A percentile compares a stretch with the other conserved stretches of the same genome.
phyloP scores from a whole-genome alignment of 805 yeast species.

The Candida ponderosae region DNA sequence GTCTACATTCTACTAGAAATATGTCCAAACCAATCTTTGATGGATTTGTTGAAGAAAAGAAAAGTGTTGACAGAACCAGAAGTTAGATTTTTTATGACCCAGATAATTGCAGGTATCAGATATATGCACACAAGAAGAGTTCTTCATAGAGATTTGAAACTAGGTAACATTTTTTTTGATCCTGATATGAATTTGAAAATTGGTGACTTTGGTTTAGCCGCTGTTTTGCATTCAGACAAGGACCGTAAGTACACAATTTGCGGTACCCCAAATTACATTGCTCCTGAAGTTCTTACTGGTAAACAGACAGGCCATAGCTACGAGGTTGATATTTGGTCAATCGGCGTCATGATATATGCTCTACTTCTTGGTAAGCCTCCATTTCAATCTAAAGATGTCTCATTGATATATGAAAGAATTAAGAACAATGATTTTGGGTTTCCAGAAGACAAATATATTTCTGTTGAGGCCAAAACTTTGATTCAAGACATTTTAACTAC shows the following conservation, averaged over 20 bases:
- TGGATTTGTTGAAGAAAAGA: conserved; percentile 85
- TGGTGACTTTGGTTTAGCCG: conserved; percentile 98
- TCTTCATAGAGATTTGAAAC: conserved; percentile 90
- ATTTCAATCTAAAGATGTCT: conserved; percentile 92
- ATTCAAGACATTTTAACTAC: conserved; percentile 67
- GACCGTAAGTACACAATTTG: conserved; percentile 90
- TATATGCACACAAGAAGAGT: conserved; percentile 89
- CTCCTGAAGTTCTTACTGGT: conserved; percentile 94
- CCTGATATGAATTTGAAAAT: conserved; percentile 89
- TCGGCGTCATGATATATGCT: conserved; percentile 95
- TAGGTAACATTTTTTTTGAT: conserved; percentile 94
- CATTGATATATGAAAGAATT: conserved; percentile 86
- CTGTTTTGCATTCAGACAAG: conserved; percentile 64
- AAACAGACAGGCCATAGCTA: conserved; percentile 84
- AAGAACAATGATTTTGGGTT: conserved; percentile 72
- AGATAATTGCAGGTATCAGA: conserved; percentile 88
- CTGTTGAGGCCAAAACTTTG: conserved; percentile 64
- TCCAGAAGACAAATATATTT: conserved; percentile 60
- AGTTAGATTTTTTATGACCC: conserved; percentile 82
- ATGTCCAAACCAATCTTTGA: conserved; percentile 89
- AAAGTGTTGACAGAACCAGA: conserved; percentile 87
- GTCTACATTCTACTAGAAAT: conserved; percentile 91
- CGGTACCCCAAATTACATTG: conserved; percentile 98
- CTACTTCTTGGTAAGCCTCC: conserved; percentile 93
- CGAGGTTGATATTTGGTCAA: conserved; percentile 96